phyloP scores from a whole-genome alignment of 1,284 basidiomycete genomes.

The Fomitopsis pinicola region DNA sequence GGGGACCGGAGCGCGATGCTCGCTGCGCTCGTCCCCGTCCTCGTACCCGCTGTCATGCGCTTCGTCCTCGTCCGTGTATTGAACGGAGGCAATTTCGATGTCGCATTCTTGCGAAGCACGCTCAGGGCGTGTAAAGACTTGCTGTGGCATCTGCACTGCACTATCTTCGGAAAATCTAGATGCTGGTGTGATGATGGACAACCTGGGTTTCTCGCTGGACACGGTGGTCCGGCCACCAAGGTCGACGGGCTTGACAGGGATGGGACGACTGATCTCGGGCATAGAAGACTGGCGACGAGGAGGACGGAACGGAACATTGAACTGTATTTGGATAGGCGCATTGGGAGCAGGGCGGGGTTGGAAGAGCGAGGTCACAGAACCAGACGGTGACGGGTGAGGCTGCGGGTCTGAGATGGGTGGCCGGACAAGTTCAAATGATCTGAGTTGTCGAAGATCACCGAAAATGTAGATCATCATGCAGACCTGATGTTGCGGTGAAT shows the following conservation, averaged over 20 bases:
- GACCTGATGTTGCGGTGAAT: conserved; percentile 15
- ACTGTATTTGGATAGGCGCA: background rate
- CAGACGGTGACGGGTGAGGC: conserved; percentile 15
- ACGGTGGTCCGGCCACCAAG: background rate
- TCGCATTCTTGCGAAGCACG: background rate
- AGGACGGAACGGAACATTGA: conserved; percentile 1
- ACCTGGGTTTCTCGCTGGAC: conserved; percentile 6
- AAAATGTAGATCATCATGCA: conserved; percentile 73
- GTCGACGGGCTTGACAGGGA: background rate
- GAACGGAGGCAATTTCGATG: conserved; percentile 1
- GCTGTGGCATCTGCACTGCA: background rate
- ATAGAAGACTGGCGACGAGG: background rate
- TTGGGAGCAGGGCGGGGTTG: background rate
- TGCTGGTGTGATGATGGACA: conserved; percentile 8
- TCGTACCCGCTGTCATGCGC: conserved; percentile 7
- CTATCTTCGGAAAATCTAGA: conserved; percentile 8
- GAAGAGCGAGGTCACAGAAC: background rate
- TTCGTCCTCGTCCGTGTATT: conserved; percentile 5
- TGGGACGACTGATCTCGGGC: conserved; percentile 3
- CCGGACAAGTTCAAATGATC: conserved; percentile 68
- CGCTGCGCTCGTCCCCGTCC: conserved; percentile 6
- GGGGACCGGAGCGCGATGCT: conserved; percentile 1
- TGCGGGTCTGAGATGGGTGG: conserved; percentile 55
- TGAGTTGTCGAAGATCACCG: conserved; percentile 74
- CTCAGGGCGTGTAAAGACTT: background rate